Base-by-base conservation (phyloP, 208 protist species). In the Wallacemonas sp. region DNA sequence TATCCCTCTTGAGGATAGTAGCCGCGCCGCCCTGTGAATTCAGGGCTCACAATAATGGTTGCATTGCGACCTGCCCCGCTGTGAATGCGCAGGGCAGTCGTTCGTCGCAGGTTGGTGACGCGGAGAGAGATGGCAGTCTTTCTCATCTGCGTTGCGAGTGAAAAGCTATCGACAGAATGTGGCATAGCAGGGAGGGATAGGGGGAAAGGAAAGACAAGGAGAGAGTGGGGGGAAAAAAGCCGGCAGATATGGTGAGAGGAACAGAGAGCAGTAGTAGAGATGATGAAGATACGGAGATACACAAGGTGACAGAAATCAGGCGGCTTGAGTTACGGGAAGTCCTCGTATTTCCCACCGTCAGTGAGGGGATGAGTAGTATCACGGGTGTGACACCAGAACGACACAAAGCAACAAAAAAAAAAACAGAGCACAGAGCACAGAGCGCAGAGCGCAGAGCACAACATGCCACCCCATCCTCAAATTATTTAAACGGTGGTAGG, bases 1-100 rank as follows among this genome's bases (percentile, higher is more conserved):
- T 62, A 42, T 2, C 64, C 69, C 38, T 71, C 72, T 26, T 57
- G 36, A 16, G 61, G 45, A 45, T 74, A 81, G 55, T 87, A 87
- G 2, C 63, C 65, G 3, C 77, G 69, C 38, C 48, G 62, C 22
- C 72, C 71, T 20, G 65, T 36, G 4, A 77, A 67, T 41, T 69
- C 61, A 12, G 77, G 72, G 14, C 67, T 64, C 29, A 76, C 12
- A 33, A 79, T 63, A 39, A 82, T 29, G 12, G 72, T 73, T 1
- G 68, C 38, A 18, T 64, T 49, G 16, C 42, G 36, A n/a, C 57
- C 57, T 32, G 39, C 5, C 20, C 38, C 57, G 22, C 18, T 49
- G 57, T 38, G 42, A 49, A 64, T n/a, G 26, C 52, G 52, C 31
- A 59, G 7, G 52, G 52, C 20, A 23, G 29, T 59, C 18, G 52